Conservation (phyloP, 495 filamentous ascomycete species). For the Platismatia glauca region DNA sequence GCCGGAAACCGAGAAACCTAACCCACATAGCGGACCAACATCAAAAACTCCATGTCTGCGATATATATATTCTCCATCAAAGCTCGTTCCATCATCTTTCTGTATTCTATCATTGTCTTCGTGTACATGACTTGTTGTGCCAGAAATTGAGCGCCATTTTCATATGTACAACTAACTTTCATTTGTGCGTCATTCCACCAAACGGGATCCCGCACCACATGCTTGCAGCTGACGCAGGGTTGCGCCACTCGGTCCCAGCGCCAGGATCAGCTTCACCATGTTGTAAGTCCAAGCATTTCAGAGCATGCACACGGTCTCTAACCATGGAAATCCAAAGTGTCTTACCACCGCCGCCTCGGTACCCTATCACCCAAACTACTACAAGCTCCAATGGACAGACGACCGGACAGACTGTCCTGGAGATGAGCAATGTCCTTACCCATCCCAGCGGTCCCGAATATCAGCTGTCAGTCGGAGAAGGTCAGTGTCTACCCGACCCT, state of each 20-base stretch:
- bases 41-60: background rate
- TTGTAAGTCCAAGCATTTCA: conserved; percentile 12
- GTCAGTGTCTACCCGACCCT: conserved; percentile 35
- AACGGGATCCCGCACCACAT: background rate
- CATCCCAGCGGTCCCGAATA: conserved; percentile 71
- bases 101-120: background rate
- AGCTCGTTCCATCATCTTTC: background rate
- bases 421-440: conserved; percentile 81
- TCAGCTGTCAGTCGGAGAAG: conserved; percentile 88
- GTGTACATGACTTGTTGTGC: background rate
- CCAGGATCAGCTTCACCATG: conserved; percentile 7
- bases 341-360: conserved; percentile 76
- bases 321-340: conserved; percentile 43
- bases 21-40: background rate
- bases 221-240: conserved; percentile 4
- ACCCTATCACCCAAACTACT: conserved; percentile 55
- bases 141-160: background rate
- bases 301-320: background rate
- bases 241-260: background rate
- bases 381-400: conserved; percentile 52
- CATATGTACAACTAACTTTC: background rate
- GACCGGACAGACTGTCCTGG: conserved; percentile 51
- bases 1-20: conserved; percentile 4
- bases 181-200: background rate
- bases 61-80: background rate